Evolutionary conservation across 2,329 filamentous ascomycete genomes (phyloP).

Genomic region (Colletotrichum sp.): DNA sequence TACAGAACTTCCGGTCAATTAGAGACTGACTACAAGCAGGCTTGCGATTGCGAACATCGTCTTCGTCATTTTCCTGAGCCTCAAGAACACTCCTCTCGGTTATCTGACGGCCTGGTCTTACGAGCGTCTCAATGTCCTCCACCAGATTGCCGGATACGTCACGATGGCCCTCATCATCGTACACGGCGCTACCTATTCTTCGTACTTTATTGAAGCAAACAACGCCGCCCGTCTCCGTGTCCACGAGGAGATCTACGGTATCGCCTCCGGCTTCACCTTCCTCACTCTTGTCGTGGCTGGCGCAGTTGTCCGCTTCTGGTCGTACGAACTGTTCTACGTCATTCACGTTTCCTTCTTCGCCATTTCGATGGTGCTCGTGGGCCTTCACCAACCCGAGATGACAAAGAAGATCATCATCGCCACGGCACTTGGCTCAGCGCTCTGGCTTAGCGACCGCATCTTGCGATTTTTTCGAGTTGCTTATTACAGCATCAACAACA

Average conservation of each 20-base stretch:
- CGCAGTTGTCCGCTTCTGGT: slow-evolving; percentile 47
- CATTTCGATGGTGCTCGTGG: slow-evolving; percentile 50
- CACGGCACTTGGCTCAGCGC: slow-evolving; percentile 42
- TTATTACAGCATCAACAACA: slow-evolving; percentile 53
- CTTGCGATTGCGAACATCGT: slow-evolving; percentile 49
- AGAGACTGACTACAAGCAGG: slow-evolving; percentile 29
- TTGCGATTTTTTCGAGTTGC: slow-evolving; percentile 49
- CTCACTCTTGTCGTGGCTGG: slow-evolving; percentile 48
- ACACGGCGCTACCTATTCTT: slow-evolving; percentile 49
- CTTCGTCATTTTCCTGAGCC: slow-evolving; percentile 57
- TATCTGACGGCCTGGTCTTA: slow-evolving; percentile 60
- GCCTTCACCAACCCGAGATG: slow-evolving; percentile 56
- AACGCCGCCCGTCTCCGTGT: slow-evolving; percentile 36
- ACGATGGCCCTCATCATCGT: slow-evolving; percentile 50
- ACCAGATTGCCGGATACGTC: slow-evolving; percentile 57
- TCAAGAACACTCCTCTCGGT: slow-evolving; percentile 62
- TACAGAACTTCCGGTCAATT: too few relatives aligned
- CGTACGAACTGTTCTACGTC: slow-evolving; percentile 63
- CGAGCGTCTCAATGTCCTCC: slow-evolving; percentile 62
- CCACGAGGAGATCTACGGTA: slow-evolving; percentile 49
- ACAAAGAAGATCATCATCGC: slow-evolving; percentile 46
- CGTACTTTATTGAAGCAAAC: slow-evolving; percentile 39
- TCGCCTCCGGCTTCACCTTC: slow-evolving; percentile 51
- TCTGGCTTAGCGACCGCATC: slow-evolving; percentile 58
- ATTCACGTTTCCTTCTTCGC: slow-evolving; percentile 56